phyloP scores from a whole-genome alignment of 2,329 filamentous ascomycete genomes.

The Coniochaeta ligniaria region DNA sequence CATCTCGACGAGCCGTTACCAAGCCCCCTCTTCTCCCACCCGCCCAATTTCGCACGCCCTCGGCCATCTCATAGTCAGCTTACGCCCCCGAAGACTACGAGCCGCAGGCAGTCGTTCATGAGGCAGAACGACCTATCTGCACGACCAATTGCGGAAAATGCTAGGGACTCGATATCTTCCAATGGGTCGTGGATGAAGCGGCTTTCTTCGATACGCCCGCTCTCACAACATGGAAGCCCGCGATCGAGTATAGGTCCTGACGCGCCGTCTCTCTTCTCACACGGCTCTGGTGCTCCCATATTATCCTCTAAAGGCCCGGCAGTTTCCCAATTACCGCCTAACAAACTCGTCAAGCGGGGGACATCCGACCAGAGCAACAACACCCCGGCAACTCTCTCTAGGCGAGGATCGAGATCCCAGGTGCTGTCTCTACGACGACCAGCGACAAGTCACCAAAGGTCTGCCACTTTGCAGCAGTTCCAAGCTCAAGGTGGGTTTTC shows the following conservation, averaged over 20 bases:
- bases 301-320: constrained; percentile 32
- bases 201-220: constrained; percentile 53
- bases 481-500: constrained; percentile 15
- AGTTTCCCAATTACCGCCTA: constrained; percentile 48
- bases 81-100: constrained; percentile 29
- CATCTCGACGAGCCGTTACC: constrained; percentile 10
- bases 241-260: constrained; percentile 59
- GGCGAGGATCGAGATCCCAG: constrained; percentile 50
- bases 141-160: constrained; percentile 32
- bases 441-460: constrained; percentile 73
- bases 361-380: constrained; percentile 43
- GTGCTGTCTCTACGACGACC: constrained; percentile 63
- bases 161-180: constrained; percentile 52
- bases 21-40: constrained; percentile 14
- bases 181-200: constrained; percentile 66
- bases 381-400: constrained; percentile 31
- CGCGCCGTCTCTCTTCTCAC: constrained; percentile 59
- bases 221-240: constrained; percentile 56
- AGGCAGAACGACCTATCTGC: constrained; percentile 29
- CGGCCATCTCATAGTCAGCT: constrained; percentile 31
- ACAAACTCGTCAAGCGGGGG: constrained; percentile 72
- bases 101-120: constrained; percentile 35
- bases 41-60: constrained; percentile 17
- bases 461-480: constrained; percentile 58
- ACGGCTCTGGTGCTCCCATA: constrained; percentile 61